These are phyloP conservation scores for Madurella fahalii DNA, from an alignment of 2,329 filamentous ascomycete genomes.

Conservation along the genomic window DNA sequence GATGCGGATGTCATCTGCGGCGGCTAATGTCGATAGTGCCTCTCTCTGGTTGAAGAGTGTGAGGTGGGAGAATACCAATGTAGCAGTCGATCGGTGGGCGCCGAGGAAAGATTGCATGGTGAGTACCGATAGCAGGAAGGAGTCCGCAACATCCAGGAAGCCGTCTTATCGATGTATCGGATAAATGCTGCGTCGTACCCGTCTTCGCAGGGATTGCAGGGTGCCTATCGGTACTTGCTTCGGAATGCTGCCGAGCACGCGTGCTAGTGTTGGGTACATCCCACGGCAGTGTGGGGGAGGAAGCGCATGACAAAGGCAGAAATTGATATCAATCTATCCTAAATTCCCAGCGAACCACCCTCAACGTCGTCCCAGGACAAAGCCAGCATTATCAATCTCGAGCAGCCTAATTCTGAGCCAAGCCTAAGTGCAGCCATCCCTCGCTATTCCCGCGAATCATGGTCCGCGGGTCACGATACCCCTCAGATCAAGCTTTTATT, in stretches of 20 bases:
- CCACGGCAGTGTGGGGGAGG: slow-evolving; percentile 9
- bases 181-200: slow-evolving; percentile 1
- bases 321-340: slow-evolving; percentile 19
- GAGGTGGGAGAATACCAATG: neutral
- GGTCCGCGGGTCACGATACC: neutral
- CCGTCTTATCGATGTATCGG: slow-evolving; percentile 14
- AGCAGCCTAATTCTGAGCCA: slow-evolving; percentile 6
- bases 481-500: slow-evolving; percentile 5
- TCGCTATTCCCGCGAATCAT: neutral
- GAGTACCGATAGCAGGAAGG: slow-evolving; percentile 9
- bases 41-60: slow-evolving; percentile 7
- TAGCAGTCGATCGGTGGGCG: slow-evolving; percentile 9
- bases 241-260: slow-evolving; percentile 4
- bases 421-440: neutral
- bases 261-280: slow-evolving; percentile 9
- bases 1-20: slow-evolving; percentile 4
- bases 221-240: slow-evolving; percentile 21
- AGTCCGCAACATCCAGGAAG: neutral
- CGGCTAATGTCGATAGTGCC: slow-evolving; percentile 25
- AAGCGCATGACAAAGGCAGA: slow-evolving; percentile 15
- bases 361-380: neutral
- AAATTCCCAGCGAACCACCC: neutral
- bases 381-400: slow-evolving; percentile 1
- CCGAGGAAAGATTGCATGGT: neutral
- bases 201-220: neutral